These are phyloP conservation scores for Dendrobium chrysotoxum DNA, from an alignment of 106 monocot species.

Conservation along the genomic window DNA sequence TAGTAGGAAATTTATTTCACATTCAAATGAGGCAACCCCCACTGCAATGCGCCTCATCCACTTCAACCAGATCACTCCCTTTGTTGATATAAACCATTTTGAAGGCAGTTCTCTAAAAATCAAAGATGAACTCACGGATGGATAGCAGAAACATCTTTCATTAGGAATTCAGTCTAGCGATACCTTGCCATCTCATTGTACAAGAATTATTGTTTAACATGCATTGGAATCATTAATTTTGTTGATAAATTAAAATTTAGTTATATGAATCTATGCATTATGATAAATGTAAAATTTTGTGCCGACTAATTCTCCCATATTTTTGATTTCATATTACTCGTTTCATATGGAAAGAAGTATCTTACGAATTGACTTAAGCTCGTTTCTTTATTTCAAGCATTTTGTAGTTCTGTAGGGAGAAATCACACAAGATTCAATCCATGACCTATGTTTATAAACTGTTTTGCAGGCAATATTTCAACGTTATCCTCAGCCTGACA, in stretches of 20 bases:
- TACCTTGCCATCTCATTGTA: too few species aligned
- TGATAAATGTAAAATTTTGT: not conserved
- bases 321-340: not conserved
- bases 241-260: not conserved
- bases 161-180: too few species aligned
- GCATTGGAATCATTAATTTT: not conserved
- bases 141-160: too few species aligned
- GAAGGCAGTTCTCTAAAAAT: too few species aligned
- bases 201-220: not conserved
- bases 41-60: too few species aligned
- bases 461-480: slow-evolving; percentile 39
- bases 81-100: too few species aligned
- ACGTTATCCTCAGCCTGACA: slow-evolving; percentile 44
- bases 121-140: too few species aligned
- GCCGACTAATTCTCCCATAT: not conserved
- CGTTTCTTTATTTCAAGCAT: not conserved
- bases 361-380: not conserved
- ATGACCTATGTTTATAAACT: not conserved
- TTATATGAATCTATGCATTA: not conserved
- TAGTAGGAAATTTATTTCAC: too few species aligned
- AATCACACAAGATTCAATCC: not conserved
- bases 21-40: too few species aligned
- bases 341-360: not conserved
- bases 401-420: not conserved
- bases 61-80: too few species aligned